Evolutionary conservation across 257 asterid species (phyloP), one percentile per base, ranked within the genome.

Genomic region (Solanum arcanum): DNA sequence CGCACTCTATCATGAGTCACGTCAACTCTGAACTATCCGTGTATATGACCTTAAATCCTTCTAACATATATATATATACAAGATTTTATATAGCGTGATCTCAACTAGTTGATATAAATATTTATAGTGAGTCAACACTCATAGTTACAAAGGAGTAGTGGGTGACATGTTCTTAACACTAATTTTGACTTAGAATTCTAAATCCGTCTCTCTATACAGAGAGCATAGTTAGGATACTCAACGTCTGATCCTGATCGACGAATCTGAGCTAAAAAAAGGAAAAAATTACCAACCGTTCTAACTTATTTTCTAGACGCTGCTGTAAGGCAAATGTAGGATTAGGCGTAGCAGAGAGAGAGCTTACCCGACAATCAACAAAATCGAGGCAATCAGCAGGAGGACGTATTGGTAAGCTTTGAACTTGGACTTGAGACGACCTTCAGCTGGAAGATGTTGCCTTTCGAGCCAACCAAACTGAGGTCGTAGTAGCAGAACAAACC

Each of bases 391-490:
- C 64, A 93, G 27, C 93, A 90, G 88, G 44, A 92, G 90, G 62
- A 92, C 89, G 35, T 91, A 93, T 89, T 96, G 99, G 91, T 90
- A 92, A 69, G 82, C 86, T 13, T 92, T 92, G 91, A 90, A 93
- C 89, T 96, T 96, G 92, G 99, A 93, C 90, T 94, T 94, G 7
- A 90, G 89, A 35, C 94, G 95, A 81, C 93, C 90, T 62, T 87
- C 89, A 44, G 94, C 92, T 16, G 96, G 98, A 33, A 88, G 93
- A 81, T 91, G 83, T 9, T 84, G 94, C 86, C 90, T 88, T 85
- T 94, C 95, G 68, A 83, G 86, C 98, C 96, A 96, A 86, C 98
- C 99, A 84, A 92, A 95, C 86, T 93, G 99, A 82, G 99, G 99
- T 20, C 98, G 95, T 37, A 92, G 89, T n/a, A 96, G 92, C 18